Evolutionary conservation across 2,329 filamentous ascomycete genomes (phyloP).

Genomic region (Periconia digitata): DNA sequence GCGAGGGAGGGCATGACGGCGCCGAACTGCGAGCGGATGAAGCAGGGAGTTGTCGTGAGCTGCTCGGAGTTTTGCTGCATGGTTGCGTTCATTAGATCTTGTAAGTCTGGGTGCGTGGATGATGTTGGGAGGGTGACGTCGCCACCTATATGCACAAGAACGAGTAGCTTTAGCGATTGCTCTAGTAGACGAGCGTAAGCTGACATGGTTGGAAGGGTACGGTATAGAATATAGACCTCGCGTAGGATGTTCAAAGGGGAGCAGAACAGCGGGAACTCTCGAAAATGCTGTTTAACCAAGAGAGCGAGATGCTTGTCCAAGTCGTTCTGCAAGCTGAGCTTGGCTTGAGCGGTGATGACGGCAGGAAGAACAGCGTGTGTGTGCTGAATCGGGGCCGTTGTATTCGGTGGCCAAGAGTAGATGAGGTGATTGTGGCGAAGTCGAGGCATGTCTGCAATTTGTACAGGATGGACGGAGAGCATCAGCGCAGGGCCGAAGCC

Average conservation of each 20-base stretch:
- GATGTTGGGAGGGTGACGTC: conserved; percentile 32
- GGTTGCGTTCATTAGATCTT: conserved; percentile 20
- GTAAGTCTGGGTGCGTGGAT: conserved; percentile 14
- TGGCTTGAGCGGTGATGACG: conserved; percentile 25
- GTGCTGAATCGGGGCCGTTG: conserved; percentile 15
- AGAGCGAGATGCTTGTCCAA: conserved; percentile 36
- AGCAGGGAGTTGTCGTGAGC: conserved; percentile 37
- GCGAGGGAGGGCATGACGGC: conserved; percentile 38
- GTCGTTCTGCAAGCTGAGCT: conserved; percentile 17
- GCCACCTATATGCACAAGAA: conserved; percentile 43
- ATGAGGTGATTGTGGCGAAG: conserved; percentile 39
- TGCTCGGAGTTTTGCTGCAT: conserved; percentile 16
- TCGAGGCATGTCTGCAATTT: conserved; percentile 17
- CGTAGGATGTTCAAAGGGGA: conserved; percentile 37
- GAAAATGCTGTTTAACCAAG: conserved; percentile 38
- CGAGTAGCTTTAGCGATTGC: conserved; percentile 41
- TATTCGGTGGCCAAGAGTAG: conserved; percentile 39
- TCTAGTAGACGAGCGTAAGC: conserved; percentile 27
- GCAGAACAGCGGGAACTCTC: conserved; percentile 36
- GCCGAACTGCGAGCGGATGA: conserved; percentile 44
- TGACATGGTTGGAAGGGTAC: conserved; percentile 17
- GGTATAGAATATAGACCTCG: conserved; percentile 37
- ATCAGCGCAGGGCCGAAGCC: conserved; percentile 36
- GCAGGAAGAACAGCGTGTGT: conserved; percentile 39
- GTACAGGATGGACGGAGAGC: conserved; percentile 28